Percentiles rank a stretch among this genome's conserved stretches.
Evolutionary conservation across 73 alveolate species (phyloP).

Genomic region (Paramecium biaurelia): DNA sequence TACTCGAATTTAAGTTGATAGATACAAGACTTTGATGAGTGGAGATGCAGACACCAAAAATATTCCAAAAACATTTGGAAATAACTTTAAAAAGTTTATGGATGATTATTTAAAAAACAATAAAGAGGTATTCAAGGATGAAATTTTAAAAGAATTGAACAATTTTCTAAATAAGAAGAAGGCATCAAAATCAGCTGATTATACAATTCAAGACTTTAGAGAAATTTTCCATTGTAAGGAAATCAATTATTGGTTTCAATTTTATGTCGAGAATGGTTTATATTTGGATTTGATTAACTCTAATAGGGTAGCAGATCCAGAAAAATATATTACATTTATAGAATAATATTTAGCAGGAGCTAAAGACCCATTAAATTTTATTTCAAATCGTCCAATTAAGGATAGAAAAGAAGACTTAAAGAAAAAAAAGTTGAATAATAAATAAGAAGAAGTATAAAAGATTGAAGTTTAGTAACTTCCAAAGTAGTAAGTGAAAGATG

Average conservation of each 20-base stretch:
- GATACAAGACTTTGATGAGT: not conserved
- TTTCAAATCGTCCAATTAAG: not conserved
- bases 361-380: not conserved
- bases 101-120: not conserved
- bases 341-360: constrained; percentile 28
- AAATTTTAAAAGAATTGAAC: not conserved
- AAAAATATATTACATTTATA: not conserved
- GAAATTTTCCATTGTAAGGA: not conserved
- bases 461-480: not conserved
- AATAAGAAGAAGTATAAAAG: not conserved
- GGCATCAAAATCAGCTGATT: not conserved
- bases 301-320: not conserved
- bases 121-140: not conserved
- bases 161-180: not conserved
- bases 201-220: not conserved
- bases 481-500: too few species aligned
- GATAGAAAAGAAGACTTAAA: not conserved
- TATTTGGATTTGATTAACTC: not conserved
- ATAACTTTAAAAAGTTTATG: not conserved
- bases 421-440: not conserved
- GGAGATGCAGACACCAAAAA: not conserved
- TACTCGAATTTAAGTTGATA: not conserved
- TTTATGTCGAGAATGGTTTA: not conserved
- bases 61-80: constrained; percentile 25
- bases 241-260: not conserved